A percentile compares a stretch with the other conserved stretches of the same genome.
These are phyloP conservation scores for Aureobasidium sp. DNA, from an alignment of 2,329 filamentous ascomycete genomes.

Conservation along the genomic window DNA sequence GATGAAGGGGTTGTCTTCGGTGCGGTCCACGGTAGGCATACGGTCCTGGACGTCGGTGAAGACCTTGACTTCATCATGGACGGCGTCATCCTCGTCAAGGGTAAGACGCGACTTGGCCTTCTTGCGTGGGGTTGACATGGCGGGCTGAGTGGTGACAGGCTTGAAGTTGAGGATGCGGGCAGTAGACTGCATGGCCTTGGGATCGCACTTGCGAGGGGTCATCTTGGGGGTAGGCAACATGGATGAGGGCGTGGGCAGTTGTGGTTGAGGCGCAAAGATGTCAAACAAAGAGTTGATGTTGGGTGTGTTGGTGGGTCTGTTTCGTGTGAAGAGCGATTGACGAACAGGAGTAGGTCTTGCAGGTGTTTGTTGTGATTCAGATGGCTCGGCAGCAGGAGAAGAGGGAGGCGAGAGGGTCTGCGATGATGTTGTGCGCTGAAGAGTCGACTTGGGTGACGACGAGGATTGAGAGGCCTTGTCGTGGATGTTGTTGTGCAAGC, in stretches of 20 bases:
- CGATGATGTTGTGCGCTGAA: conserved; percentile 35
- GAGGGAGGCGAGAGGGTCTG: conserved; percentile 37
- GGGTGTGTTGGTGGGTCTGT: background rate
- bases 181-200: conserved; percentile 39
- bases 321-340: conserved; percentile 5
- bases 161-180: conserved; percentile 48
- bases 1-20: conserved; percentile 66
- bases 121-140: conserved; percentile 54
- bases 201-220: conserved; percentile 59
- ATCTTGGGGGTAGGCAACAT: conserved; percentile 75
- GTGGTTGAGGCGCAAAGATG: conserved; percentile 8
- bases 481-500: conserved; percentile 7
- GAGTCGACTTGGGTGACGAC: conserved; percentile 16
- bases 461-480: background rate
- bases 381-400: conserved; percentile 24
- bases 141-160: conserved; percentile 53
- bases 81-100: conserved; percentile 22
- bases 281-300: background rate
- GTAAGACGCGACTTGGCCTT: conserved; percentile 24
- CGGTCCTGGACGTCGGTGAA: conserved; percentile 74
- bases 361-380: background rate
- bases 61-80: conserved; percentile 51
- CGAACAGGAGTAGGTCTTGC: conserved; percentile 9
- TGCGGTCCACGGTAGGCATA: conserved; percentile 60
- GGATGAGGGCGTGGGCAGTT: conserved; percentile 5